Evolutionary conservation across 257 asterid species (phyloP).

Genomic region (Nicotiana obtusifolia): DNA sequence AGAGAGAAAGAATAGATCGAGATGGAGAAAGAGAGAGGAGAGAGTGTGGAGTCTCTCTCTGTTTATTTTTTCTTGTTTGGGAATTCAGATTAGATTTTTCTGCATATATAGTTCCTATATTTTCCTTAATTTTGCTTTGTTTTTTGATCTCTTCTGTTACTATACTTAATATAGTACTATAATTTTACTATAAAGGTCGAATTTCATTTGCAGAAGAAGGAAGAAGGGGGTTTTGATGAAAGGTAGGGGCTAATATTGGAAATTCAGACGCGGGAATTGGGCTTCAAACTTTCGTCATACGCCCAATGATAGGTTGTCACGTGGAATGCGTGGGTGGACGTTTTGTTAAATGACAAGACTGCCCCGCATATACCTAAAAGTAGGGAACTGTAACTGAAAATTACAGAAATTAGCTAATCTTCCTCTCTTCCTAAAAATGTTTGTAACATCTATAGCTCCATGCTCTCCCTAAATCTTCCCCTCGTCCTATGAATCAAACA

Average conservation of each 20-base stretch:
- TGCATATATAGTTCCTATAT: background rate
- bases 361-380: background rate
- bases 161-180: background rate
- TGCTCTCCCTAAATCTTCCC: background rate
- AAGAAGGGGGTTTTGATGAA: background rate
- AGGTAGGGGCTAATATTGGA: background rate
- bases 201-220: background rate
- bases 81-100: background rate
- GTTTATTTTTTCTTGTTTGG: background rate
- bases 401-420: background rate
- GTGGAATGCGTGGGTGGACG: background rate
- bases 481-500: background rate
- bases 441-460: background rate
- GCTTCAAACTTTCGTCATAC: background rate
- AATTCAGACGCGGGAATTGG: background rate
- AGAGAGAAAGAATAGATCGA: background rate
- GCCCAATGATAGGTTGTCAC: background rate
- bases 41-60: slow-evolving; percentile 13
- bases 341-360: background rate
- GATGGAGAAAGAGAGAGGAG: background rate
- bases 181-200: background rate
- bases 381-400: background rate
- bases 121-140: background rate
- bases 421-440: background rate
- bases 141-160: background rate